A percentile compares a stretch with the other conserved stretches of the same genome.
Conservation (phyloP, 2,329 filamentous ascomycete genomes). For the Aspergillus pseudoviridinutans region DNA sequence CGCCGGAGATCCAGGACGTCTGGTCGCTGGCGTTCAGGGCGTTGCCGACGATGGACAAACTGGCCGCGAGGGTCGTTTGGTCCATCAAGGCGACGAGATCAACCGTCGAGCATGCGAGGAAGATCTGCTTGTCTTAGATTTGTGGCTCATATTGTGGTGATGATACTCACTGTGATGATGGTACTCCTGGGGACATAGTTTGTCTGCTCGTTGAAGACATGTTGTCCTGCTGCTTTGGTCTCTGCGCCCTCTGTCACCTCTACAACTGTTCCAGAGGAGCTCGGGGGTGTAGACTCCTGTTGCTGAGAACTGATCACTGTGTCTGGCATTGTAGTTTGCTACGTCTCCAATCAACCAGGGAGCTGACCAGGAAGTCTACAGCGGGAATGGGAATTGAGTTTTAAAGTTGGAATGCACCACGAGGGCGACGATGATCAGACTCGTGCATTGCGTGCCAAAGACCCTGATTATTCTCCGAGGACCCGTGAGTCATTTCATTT, state of each 20-base stretch:
- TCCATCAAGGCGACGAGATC: conserved; percentile 56
- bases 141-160: background rate
- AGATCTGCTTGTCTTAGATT: conserved; percentile 43
- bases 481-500: too few relatives aligned
- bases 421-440: too few relatives aligned
- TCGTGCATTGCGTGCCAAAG: too few relatives aligned
- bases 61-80: conserved; percentile 55
- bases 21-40: conserved; percentile 48
- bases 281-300: conserved; percentile 2
- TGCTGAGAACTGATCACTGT: background rate
- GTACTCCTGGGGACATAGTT: conserved; percentile 51
- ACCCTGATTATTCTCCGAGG: too few relatives aligned
- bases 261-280: conserved; percentile 1
- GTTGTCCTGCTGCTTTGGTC: conserved; percentile 7
- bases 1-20: conserved; percentile 53
- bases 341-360: background rate
- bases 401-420: too few relatives aligned
- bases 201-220: conserved; percentile 52
- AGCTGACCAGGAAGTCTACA: too few relatives aligned
- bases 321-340: background rate
- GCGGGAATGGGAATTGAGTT: too few relatives aligned
- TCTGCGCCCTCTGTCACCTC: background rate
- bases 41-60: conserved; percentile 53
- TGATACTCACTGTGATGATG: conserved; percentile 48
- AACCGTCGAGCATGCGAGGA: conserved; percentile 54